Base-by-base conservation (phyloP, 1,284 basidiomycete genomes). In the Fomitopsis pinicola region DNA sequence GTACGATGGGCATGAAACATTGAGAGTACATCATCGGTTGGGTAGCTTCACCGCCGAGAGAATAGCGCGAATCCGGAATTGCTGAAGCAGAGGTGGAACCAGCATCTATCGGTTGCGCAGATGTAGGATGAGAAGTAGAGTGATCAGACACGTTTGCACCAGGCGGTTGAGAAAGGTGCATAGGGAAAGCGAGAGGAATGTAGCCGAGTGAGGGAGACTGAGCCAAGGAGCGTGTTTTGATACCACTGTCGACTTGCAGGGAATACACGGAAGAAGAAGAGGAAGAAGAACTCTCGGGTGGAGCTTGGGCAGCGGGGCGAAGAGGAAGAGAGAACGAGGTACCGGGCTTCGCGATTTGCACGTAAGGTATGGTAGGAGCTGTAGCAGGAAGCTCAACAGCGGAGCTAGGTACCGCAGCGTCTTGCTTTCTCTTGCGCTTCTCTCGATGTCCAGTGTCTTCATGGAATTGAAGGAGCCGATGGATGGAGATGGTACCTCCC, bases 311-410 rank as follows among this genome's bases (percentile, higher is more conserved):
- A 66, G 8, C 52, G 1, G 50, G 33, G 17, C 56, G 57, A 45
- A 68, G 55, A 26, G 66, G 66, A 6, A 66, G 58, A 22, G 59
- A 63, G 54, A 67, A 67, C 6, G 66, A 65, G 22, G 57, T 10
- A 2, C 66, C 67, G 15, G 64, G 59, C 5, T 48, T 36, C n/a
- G 55, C 63, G 17, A 61, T 40, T 8, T 64, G 63, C 0, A 62
- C 28, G 14, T 33, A 17, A 15, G 19, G 5, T 1, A 45, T 30
- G 10, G 64, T 14, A 7, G 38, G n/a, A 5, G 28, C 26, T 10
- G 33, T 50, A 22, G 54, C 36, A 45, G 40, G 42, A 40, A 19
- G 33, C 46, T 28, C 22, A n/a, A n/a, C 19, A 53, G 22, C 48
- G 28, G 17, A 10, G 3, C 30, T 33, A 15, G 12, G 48, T 26